phyloP scores from a whole-genome alignment of 176 grass and related monocot genomes.

The Ampelocalamus luodianensis region DNA sequence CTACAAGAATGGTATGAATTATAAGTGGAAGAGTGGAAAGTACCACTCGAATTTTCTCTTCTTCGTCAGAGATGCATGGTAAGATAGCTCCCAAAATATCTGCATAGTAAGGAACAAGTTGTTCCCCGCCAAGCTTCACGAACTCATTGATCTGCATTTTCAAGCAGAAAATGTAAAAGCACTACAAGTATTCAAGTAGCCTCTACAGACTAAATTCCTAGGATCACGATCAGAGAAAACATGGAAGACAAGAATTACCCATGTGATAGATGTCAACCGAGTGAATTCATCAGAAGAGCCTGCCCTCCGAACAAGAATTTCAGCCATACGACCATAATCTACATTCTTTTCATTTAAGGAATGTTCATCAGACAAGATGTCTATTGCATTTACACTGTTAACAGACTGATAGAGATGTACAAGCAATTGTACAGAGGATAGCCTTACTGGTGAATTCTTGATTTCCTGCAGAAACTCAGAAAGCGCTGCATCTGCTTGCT shows the following conservation, averaged over 20 bases:
- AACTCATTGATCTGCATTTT: slow-evolving; percentile 94
- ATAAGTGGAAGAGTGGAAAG: slow-evolving; percentile 35
- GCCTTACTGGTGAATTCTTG: slow-evolving; percentile 97
- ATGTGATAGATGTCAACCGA: slow-evolving; percentile 96
- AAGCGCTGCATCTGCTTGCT: slow-evolving; percentile 96
- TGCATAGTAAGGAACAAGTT: slow-evolving; percentile 96
- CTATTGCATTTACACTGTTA: slow-evolving; percentile 17
- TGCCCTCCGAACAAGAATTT: slow-evolving; percentile 94
- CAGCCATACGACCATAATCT: slow-evolving; percentile 99
- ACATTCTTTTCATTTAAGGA: slow-evolving; percentile 76
- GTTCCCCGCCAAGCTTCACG: slow-evolving; percentile 98
- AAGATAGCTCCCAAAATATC: slow-evolving; percentile 97
- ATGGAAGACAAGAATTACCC: slow-evolving; percentile 64
- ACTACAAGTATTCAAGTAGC: slow-evolving; percentile 39
- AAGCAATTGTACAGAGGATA: slow-evolving; percentile 30
- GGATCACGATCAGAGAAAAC: slow-evolving; percentile 19
- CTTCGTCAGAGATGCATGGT: slow-evolving; percentile 93
- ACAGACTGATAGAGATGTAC: slow-evolving; percentile 20
- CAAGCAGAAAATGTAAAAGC: slow-evolving; percentile 42
- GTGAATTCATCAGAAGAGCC: slow-evolving; percentile 93
- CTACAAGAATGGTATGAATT: slow-evolving; percentile 32
- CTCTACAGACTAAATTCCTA: slow-evolving; percentile 24
- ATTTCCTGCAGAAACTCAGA: slow-evolving; percentile 99
- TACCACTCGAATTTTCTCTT: slow-evolving; percentile 99
- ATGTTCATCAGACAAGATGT: slow-evolving; percentile 13